phyloP scores from a whole-genome alignment of 116 monocot species.

The Trichopus zeylanicus region DNA sequence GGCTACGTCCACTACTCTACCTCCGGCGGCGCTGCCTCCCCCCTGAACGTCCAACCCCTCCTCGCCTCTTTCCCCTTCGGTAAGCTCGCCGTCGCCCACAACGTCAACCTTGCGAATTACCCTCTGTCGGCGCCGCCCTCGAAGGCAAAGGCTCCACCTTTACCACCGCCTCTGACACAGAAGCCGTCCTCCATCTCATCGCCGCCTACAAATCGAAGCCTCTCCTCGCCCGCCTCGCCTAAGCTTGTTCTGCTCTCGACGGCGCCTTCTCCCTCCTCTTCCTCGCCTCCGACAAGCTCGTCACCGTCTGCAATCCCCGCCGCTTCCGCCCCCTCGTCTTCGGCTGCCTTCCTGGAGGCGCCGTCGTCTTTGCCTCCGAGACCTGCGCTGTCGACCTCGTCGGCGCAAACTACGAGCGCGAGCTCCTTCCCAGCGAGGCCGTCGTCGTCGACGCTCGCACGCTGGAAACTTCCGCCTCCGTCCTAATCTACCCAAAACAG shows the following conservation, averaged over 20 bases:
- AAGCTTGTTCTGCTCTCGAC: conserved; percentile 57
- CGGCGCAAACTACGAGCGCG: conserved; percentile 61
- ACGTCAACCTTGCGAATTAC: conserved; percentile 84
- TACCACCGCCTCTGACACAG: conserved; percentile 80
- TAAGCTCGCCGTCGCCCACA: conserved; percentile 69
- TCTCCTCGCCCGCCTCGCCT: conserved; percentile 55
- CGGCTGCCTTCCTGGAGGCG: conserved; percentile 38
- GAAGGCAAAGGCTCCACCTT: conserved; percentile 75
- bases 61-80: conserved; percentile 78
- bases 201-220: conserved; percentile 62
- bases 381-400: conserved; percentile 83
- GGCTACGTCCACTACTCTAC: conserved; percentile 91
- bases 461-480: conserved; percentile 33
- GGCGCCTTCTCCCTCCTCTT: conserved; percentile 79
- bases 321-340: conserved; percentile 87
- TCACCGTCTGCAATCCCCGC: conserved; percentile 64
- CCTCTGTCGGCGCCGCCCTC: conserved; percentile 40
- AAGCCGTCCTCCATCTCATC: conserved; percentile 80
- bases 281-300: conserved; percentile 61
- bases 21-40: conserved; percentile 56
- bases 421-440: conserved; percentile 72
- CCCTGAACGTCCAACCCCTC: conserved; percentile 81
- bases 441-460: conserved; percentile 38
- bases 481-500: conserved; percentile 42
- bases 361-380: conserved; percentile 81